These are phyloP conservation scores for Amyloporia xantha DNA, from an alignment of 768 basidiomycete genomes.

Conservation along the genomic window DNA sequence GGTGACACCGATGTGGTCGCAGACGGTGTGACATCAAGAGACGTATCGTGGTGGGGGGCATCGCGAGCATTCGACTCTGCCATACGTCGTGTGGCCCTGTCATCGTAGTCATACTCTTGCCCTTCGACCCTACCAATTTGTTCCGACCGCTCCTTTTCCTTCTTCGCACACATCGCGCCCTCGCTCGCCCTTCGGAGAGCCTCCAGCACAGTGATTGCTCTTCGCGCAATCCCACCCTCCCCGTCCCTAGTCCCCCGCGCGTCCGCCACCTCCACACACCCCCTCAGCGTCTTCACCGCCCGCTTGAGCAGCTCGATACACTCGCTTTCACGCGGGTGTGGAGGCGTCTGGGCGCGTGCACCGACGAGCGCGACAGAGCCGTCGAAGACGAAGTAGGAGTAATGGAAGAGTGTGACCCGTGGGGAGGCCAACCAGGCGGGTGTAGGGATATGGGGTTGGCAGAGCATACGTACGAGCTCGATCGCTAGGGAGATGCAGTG, in stretches of 20 bases:
- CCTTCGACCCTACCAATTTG: too few species aligned
- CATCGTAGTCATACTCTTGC: too few species aligned
- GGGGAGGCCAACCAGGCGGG: conserved; percentile 15
- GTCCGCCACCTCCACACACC: conserved; percentile 8
- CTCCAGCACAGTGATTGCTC: conserved; percentile 34
- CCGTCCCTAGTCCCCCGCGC: conserved; percentile 27
- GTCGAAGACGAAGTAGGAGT: conserved; percentile 33
- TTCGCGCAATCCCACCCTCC: conserved; percentile 30
- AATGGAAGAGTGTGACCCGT: conserved; percentile 7
- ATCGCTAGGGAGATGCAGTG: conserved; percentile 34
- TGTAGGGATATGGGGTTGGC: conserved; percentile 28
- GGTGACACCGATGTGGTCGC: too few species aligned
- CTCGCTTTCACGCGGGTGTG: conserved; percentile 27
- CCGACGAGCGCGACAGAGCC: conserved; percentile 40
- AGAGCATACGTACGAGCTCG: conserved; percentile 38
- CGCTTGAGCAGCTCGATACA: conserved; percentile 33
- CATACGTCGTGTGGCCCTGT: too few species aligned
- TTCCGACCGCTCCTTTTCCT: too few species aligned
- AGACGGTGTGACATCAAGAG: too few species aligned
- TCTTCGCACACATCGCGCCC: too few species aligned
- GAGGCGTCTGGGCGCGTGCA: conserved; percentile 33
- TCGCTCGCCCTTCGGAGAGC: conserved; percentile 27
- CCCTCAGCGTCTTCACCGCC: conserved; percentile 30
- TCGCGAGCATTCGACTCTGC: too few species aligned
- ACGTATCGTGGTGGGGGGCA: too few species aligned